These are phyloP conservation scores for Trypanosoma conorhini DNA, from an alignment of 208 protist species.

Conservation along the genomic window DNA sequence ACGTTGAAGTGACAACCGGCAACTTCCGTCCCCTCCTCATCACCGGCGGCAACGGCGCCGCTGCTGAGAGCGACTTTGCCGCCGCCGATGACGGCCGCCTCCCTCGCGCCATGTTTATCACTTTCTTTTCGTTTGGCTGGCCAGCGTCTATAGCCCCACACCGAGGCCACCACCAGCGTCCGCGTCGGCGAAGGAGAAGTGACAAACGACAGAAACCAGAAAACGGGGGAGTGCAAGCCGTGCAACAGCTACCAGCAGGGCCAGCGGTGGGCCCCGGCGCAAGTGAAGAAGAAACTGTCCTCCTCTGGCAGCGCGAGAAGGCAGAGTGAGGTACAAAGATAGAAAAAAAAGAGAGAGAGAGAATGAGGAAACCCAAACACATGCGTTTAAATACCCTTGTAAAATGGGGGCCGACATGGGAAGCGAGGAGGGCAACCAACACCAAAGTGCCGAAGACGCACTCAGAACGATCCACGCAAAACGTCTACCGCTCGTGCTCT, in stretches of 20 bases:
- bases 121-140: background rate
- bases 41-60: constrained; percentile 2
- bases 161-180: background rate
- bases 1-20: constrained; percentile 2
- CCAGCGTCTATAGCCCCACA: background rate
- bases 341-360: background rate
- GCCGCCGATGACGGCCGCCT: background rate
- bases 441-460: background rate
- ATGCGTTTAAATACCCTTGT: background rate
- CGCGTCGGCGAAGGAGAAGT: background rate
- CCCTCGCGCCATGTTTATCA: background rate
- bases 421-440: background rate
- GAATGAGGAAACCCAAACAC: background rate
- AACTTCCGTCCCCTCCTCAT: constrained; percentile 7
- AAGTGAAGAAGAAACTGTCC: constrained; percentile 1
- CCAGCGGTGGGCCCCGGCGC: constrained; percentile 1
- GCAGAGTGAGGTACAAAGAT: background rate
- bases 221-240: background rate
- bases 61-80: background rate
- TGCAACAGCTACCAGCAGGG: background rate
- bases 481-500: background rate
- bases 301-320: background rate
- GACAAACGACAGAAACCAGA: background rate
- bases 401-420: too few species aligned
- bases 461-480: background rate